Conservation (phyloP, 2,329 filamentous ascomycete genomes). For the Penicillium occitanis region DNA sequence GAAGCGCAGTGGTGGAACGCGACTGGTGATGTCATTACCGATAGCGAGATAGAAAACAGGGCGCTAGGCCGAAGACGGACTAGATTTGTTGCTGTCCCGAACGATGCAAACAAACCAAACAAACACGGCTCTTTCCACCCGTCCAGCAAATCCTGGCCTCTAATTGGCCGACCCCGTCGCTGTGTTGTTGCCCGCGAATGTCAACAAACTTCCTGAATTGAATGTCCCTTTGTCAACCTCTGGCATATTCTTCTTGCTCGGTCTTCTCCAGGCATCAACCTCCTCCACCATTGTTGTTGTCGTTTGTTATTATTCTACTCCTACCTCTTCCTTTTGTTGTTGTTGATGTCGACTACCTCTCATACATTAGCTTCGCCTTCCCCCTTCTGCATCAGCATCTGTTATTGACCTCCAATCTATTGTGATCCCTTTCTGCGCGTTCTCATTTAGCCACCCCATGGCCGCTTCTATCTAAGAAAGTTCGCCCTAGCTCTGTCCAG, state of each 20-base stretch:
- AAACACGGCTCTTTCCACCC: neutral
- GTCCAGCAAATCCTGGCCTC: neutral
- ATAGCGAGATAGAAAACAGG: slow-evolving; percentile 22
- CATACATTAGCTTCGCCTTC: slow-evolving; percentile 18
- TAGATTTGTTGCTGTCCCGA: slow-evolving; percentile 25
- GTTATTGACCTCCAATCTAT: slow-evolving; percentile 22
- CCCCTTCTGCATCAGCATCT: slow-evolving; percentile 1
- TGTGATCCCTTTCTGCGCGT: slow-evolving; percentile 20
- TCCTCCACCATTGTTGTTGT: slow-evolving; percentile 5
- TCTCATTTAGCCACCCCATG: slow-evolving; percentile 13
- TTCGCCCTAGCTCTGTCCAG: neutral
- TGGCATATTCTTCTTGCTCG: neutral
- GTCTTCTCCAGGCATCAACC: slow-evolving; percentile 24
- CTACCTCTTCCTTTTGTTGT: slow-evolving; percentile 3
- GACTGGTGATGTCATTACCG: slow-evolving; percentile 31
- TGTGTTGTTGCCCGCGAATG: slow-evolving; percentile 7
- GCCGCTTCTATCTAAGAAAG: slow-evolving; percentile 15
- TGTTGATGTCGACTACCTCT: slow-evolving; percentile 23
- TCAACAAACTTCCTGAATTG: slow-evolving; percentile 19
- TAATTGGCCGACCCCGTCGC: slow-evolving; percentile 10
- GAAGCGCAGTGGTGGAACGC: slow-evolving; percentile 27
- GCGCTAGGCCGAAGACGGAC: slow-evolving; percentile 21
- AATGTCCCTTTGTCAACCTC: neutral
- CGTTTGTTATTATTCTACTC: neutral
- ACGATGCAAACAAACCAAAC: slow-evolving; percentile 10